These are phyloP conservation scores for Wickerhamomyces kurtzmanii DNA, from an alignment of 805 yeast genomes.

Conservation along the genomic window DNA sequence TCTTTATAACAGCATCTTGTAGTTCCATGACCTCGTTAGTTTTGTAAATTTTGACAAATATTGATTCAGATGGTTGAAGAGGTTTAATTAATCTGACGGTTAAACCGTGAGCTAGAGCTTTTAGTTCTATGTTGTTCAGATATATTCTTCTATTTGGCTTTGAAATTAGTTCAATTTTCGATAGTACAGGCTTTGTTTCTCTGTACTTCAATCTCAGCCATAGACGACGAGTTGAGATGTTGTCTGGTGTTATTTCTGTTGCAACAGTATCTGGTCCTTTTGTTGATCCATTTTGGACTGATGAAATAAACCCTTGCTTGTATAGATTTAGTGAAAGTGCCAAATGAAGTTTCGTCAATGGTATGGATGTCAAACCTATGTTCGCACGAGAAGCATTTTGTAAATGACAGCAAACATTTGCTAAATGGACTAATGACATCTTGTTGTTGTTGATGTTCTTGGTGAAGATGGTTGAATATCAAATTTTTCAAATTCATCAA, in stretches of 20 bases:
- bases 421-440: constrained; percentile 83
- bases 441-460: constrained; percentile 2
- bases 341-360: constrained; percentile 74
- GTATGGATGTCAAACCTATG: constrained; percentile 67
- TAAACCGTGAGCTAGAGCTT: constrained; percentile 66
- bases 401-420: constrained; percentile 78
- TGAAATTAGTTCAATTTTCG: constrained; percentile 61
- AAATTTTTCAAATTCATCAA: constrained; percentile 3
- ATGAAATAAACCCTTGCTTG: constrained; percentile 81
- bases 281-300: constrained; percentile 77
- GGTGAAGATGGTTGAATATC: neutral
- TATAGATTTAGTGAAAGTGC: constrained; percentile 78
- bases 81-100: constrained; percentile 71
- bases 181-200: constrained; percentile 67
- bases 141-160: constrained; percentile 76
- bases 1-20: constrained; percentile 76
- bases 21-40: constrained; percentile 56
- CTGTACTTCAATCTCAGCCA: constrained; percentile 92
- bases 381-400: constrained; percentile 80
- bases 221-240: constrained; percentile 73
- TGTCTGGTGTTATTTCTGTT: constrained; percentile 76
- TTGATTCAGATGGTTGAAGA: constrained; percentile 80
- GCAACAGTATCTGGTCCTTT: constrained; percentile 76
- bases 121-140: constrained; percentile 54
- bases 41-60: constrained; percentile 49